Evolutionary conservation across 495 filamentous ascomycete species (phyloP).

Genomic region (Pseudotulostoma volvatum): DNA sequence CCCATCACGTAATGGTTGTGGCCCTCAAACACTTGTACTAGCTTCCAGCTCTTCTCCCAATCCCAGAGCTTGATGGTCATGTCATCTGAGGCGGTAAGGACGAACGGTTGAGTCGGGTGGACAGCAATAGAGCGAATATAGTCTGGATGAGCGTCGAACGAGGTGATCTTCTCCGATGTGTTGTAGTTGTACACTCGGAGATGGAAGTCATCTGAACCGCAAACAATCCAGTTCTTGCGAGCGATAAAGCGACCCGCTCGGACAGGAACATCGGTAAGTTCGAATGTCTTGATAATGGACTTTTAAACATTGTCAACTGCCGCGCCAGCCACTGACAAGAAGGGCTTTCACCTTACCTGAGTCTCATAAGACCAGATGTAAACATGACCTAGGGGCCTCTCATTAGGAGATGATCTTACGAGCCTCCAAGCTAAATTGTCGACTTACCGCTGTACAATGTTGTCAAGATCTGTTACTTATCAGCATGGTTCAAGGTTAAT

Average conservation of each 20-base stretch:
- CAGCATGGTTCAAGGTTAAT: neutral
- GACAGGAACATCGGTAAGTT: slow-evolving; percentile 96
- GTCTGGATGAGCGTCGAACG: slow-evolving; percentile 96
- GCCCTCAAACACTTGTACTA: slow-evolving; percentile 95
- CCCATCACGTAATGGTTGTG: slow-evolving; percentile 98
- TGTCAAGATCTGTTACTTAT: slow-evolving; percentile 56
- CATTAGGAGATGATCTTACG: too few species aligned
- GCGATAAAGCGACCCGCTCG: slow-evolving; percentile 93
- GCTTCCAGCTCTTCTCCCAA: slow-evolving; percentile 98
- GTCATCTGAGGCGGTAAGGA: slow-evolving; percentile 93
- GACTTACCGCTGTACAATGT: slow-evolving; percentile 82
- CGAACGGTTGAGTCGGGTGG: slow-evolving; percentile 92
- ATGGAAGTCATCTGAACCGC: slow-evolving; percentile 97
- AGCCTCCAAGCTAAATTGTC: too few species aligned
- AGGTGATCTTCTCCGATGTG: slow-evolving; percentile 96
- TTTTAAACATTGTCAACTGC: slow-evolving; percentile 14
- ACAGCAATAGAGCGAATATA: slow-evolving; percentile 96
- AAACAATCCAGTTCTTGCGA: slow-evolving; percentile 98
- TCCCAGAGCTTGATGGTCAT: slow-evolving; percentile 99
- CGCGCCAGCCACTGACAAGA: neutral
- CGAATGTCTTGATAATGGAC: slow-evolving; percentile 96
- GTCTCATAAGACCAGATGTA: slow-evolving; percentile 99
- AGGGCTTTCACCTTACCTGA: slow-evolving; percentile 37
- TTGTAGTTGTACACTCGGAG: slow-evolving; percentile 97
- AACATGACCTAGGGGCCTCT: slow-evolving; percentile 90